Conservation (phyloP, 768 basidiomycete species). For the Exsudoporus frostii region DNA sequence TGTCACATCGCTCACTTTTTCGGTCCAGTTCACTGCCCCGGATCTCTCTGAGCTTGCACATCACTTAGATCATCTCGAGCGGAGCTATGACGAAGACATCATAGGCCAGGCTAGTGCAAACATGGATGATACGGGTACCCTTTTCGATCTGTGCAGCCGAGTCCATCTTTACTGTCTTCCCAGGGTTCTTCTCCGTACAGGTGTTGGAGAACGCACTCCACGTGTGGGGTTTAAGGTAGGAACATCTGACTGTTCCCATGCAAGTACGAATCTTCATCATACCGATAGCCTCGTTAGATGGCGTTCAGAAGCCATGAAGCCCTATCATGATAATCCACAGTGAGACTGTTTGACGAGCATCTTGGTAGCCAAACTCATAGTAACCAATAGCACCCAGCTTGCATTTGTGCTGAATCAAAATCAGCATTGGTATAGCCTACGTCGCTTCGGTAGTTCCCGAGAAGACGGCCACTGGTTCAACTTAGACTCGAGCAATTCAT, state of each 20-base stretch:
- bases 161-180: neutral
- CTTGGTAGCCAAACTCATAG: constrained; percentile 6
- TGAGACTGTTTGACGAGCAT: constrained; percentile 33
- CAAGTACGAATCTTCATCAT: constrained; percentile 1
- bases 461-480: constrained; percentile 80
- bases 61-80: constrained; percentile 65
- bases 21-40: constrained; percentile 65
- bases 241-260: constrained; percentile 2
- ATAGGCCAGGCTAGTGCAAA: constrained; percentile 56
- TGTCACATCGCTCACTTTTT: constrained; percentile 11
- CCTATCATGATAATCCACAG: constrained; percentile 77
- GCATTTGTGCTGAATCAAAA: constrained; percentile 85
- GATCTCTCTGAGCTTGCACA: constrained; percentile 75
- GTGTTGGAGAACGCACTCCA: constrained; percentile 82
- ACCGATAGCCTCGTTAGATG: constrained; percentile 64
- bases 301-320: constrained; percentile 79
- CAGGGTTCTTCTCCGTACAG: constrained; percentile 91
- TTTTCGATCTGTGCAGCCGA: neutral
- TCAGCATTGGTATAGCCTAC: constrained; percentile 88
- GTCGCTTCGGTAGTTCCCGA: constrained; percentile 65
- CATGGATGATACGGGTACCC: constrained; percentile 86
- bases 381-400: constrained; percentile 59
- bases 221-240: constrained; percentile 80
- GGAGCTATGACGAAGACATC: constrained; percentile 50
- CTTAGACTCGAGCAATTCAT: constrained; percentile 68